Base-by-base conservation (phyloP, 1,284 basidiomycete species). In the Naganishia albida region DNA sequence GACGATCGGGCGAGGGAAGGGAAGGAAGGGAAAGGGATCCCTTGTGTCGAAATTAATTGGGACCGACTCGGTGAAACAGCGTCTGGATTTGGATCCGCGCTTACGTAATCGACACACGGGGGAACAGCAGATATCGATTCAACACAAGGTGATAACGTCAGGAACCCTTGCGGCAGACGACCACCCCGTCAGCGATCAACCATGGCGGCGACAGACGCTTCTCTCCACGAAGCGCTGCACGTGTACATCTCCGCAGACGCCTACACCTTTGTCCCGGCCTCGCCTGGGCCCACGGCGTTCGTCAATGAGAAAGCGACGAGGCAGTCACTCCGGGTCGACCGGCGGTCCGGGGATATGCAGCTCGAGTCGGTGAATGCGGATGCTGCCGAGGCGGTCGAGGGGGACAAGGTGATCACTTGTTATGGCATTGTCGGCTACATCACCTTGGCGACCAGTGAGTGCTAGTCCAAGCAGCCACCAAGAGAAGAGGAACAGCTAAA, bases 361-460 rank as follows among this genome's bases (percentile, higher is more conserved):
- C 46, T 42, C 13, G 39, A 46, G 38, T 25, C 42, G n/a, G 3
- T 16, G 16, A 43, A 39, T 25, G 40, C 7, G n/a, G 49, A 53
- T 44, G 34, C 46, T 46, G 71, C 10, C 15, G 74, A 7, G 65
- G 72, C 20, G 75, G 78, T 12, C 81, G 76, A 77, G 0, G 72
- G 75, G 13, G 81, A 82, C 48, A 80, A 79, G 70, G 78, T 81
- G 42, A 77, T 81, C 40, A 78, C 79, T n/a, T 80, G 81, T 62
- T 92, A 91, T 78, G 93, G 92, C 62, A 89, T 96, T 70, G 81
- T 92, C 59, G 93, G 93, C 62, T 82, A 92, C 74, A 87, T 96
- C 71, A 88, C 88, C 20, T 82, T 97, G 64, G 85, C 90, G n/a
- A 82, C 90, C 68, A 90, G 92, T 94, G 75, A 71, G 89, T 83